Conservation (phyloP, 208 protist species). For the Leishmania tropica region DNA sequence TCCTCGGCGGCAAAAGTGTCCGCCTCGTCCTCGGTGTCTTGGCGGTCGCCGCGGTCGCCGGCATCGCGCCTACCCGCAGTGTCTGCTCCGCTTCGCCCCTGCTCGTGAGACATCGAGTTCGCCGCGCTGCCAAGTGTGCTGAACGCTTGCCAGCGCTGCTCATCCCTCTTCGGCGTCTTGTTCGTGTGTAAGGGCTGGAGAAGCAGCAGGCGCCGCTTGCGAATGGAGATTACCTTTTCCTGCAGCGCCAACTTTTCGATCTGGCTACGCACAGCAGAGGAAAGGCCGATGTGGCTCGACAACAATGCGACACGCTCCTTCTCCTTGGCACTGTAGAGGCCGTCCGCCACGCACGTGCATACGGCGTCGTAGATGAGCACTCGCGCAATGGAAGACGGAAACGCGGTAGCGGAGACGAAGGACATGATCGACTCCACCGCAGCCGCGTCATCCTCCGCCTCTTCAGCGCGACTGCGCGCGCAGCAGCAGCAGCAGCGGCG, state of each 20-base stretch:
- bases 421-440: conserved; percentile 36
- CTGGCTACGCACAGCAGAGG: conserved; percentile 55
- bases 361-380: conserved; percentile 77
- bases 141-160: not conserved
- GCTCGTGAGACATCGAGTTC: not conserved
- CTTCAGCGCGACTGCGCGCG: not conserved
- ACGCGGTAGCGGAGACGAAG: conserved; percentile 47
- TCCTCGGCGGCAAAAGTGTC: conserved; percentile 4
- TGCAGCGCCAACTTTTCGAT: conserved; percentile 69
- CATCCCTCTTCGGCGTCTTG: not conserved
- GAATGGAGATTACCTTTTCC: conserved; percentile 55
- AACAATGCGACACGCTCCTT: conserved; percentile 58
- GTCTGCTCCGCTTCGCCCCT: not conserved
- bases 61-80: not conserved
- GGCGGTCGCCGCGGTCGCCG: not conserved
- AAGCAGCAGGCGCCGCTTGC: conserved; percentile 52
- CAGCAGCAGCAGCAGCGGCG: not conserved
- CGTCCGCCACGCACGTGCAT: conserved; percentile 57
- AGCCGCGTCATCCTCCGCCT: conserved; percentile 20
- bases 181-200: not conserved
- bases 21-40: not conserved
- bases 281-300: conserved; percentile 61
- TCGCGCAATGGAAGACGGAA: conserved; percentile 52
- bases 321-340: conserved; percentile 54
- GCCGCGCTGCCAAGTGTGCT: not conserved